Evolutionary conservation across 1,139 yeast species (phyloP), one percentile per base, ranked within the genome.

Genomic region (Geotrichum phurueaensis): DNA sequence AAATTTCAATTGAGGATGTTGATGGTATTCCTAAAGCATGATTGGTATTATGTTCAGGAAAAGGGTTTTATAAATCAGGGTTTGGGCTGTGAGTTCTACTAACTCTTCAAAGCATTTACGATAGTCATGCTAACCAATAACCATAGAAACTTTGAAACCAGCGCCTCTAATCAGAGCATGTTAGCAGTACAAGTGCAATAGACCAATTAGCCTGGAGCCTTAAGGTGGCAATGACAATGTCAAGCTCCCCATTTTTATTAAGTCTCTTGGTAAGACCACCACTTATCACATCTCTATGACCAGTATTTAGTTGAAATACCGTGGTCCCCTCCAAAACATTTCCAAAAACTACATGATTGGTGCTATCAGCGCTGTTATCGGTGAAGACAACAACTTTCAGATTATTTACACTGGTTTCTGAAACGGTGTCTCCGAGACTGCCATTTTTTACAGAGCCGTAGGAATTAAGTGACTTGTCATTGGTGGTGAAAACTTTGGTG

Each of bases 201-300:
- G 27, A 25, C 5, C 27, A 25, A 25, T 25, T 25, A 5, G 27
- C n/a, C n/a, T n/a, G n/a, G n/a, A 81, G 54, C 83, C 96, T 31
- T 94, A 96, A 91, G 78, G 84, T 63, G 95, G 96, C 62, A 76
- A 89, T 73, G 99, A 94, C 74, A 10, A 10, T 27, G 76, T 92
- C 66, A 79, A 82, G 65, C 83, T 92, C 50, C 84, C 84, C 59
- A 89, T 94, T 1, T 77, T 92, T 63, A 76, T 94, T 71, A 94
- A 92, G 78, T 97, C 92, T 58, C 92, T 90, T 78, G 99, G 99
- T 65, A 94, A 94, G 77, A 92, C 98, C 80, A 94, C 99, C 54
- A 94, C 99, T 51, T 99, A 94, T 76, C 99, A 94, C 73, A 94
- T 94, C 68, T 91, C 97, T 31, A 98, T 98, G 51, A 99, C 99